phyloP scores from a whole-genome alignment of 805 yeast species.

The Metschnikowia cubensis region DNA sequence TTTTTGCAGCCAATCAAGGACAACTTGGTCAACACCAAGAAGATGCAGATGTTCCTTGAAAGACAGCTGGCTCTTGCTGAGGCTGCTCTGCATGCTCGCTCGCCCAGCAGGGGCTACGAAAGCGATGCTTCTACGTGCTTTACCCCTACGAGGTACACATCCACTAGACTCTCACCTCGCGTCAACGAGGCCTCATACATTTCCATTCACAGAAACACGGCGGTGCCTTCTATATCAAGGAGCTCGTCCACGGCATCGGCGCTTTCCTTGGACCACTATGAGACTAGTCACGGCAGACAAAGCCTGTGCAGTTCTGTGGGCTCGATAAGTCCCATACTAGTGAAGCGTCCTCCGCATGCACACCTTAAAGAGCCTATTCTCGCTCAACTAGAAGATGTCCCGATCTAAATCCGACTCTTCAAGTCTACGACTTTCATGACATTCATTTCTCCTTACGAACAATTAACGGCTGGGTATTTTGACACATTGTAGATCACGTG shows the following conservation, averaged over 20 bases:
- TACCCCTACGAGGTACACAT: background rate
- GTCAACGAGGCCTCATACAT: background rate
- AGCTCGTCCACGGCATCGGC: slow-evolving; percentile 16
- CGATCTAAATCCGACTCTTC: background rate
- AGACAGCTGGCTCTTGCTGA: slow-evolving; percentile 23
- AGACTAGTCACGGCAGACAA: slow-evolving; percentile 21
- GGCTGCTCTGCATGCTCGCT: background rate
- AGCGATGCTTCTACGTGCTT: background rate
- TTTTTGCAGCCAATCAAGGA: slow-evolving; percentile 52
- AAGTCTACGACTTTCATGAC: slow-evolving; percentile 1
- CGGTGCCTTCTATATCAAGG: slow-evolving; percentile 12
- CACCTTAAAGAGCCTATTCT: background rate
- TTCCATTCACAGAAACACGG: background rate
- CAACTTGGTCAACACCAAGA: slow-evolving; percentile 30
- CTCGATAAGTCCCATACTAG: slow-evolving; percentile 13
- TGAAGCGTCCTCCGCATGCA: background rate
- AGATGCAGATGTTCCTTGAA: slow-evolving; percentile 30
- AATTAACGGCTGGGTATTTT: slow-evolving; percentile 4
- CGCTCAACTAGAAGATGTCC: background rate
- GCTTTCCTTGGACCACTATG: slow-evolving; percentile 14
- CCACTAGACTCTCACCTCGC: slow-evolving; percentile 5
- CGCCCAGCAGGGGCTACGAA: background rate
- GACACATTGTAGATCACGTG: background rate
- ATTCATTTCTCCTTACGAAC: slow-evolving; percentile 1
- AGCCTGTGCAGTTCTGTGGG: slow-evolving; percentile 20